Percentiles rank a stretch among this genome's conserved stretches.
These are phyloP conservation scores for Carallia pectinifolia DNA, from an alignment of 345 rosid species.

Conservation along the genomic window DNA sequence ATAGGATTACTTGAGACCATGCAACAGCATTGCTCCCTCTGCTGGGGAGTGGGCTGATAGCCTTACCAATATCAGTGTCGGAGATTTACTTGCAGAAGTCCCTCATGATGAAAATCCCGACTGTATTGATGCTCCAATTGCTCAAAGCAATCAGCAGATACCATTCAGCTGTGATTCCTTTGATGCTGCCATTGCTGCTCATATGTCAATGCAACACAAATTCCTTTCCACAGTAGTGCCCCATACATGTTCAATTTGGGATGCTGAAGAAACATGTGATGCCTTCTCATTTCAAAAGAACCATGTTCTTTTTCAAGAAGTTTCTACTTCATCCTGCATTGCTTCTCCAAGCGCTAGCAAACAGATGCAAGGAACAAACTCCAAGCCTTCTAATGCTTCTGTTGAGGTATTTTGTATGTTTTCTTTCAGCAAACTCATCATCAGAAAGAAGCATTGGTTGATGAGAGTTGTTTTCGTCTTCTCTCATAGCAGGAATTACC, in stretches of 20 bases:
- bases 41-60: constrained; percentile 98
- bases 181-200: constrained; percentile 99
- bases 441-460: constrained; percentile 1
- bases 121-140: constrained; percentile 36
- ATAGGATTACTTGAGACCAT: constrained; percentile 45
- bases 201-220: constrained; percentile 72
- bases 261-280: constrained; percentile 97
- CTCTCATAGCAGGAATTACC: constrained; percentile 43
- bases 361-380: constrained; percentile 28
- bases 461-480: not conserved
- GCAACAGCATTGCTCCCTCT: constrained; percentile 41
- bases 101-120: constrained; percentile 46
- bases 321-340: constrained; percentile 30
- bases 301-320: constrained; percentile 29
- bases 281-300: constrained; percentile 77
- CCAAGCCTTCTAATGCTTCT: constrained; percentile 24
- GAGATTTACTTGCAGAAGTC: constrained; percentile 80
- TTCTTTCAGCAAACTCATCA: constrained; percentile 5
- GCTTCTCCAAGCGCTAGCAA: constrained; percentile 30
- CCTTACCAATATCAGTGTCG: constrained; percentile 84
- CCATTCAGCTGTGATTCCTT: constrained; percentile 91
- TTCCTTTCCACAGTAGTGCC: constrained; percentile 34
- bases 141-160: constrained; percentile 48
- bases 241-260: constrained; percentile 78
- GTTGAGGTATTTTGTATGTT: constrained; percentile 41